A percentile compares a stretch with the other conserved stretches of the same genome.
Conservation (phyloP, 306 rosid genomes). For the Canavalia gladiata region DNA sequence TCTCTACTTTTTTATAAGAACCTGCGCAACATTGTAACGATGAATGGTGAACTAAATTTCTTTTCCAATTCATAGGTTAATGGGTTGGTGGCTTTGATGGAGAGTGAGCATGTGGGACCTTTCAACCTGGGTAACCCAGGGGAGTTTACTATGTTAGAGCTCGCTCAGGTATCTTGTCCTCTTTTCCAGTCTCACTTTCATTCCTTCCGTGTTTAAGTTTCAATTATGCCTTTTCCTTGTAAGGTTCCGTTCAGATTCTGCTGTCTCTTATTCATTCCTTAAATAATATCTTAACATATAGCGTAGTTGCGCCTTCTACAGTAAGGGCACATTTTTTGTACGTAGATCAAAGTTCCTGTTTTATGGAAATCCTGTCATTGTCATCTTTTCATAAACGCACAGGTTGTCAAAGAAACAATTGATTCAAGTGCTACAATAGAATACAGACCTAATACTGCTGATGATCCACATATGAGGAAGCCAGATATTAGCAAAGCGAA, state of each 20-base stretch:
- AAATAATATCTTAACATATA: neutral
- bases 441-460: conserved; percentile 89
- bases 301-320: conserved; percentile 26
- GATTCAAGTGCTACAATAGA: conserved; percentile 95
- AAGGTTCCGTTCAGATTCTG: conserved; percentile 2
- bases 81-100: conserved; percentile 91
- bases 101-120: conserved; percentile 94
- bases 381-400: conserved; percentile 43
- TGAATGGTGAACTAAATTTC: conserved; percentile 39
- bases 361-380: conserved; percentile 28
- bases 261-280: conserved; percentile 29
- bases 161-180: conserved; percentile 75
- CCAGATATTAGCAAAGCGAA: conserved; percentile 97
- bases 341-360: conserved; percentile 17
- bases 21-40: neutral
- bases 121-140: conserved; percentile 98
- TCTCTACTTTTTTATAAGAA: conserved; percentile 28
- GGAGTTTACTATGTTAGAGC: conserved; percentile 97
- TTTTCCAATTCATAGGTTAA: conserved; percentile 67
- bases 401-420: conserved; percentile 96
- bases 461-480: conserved; percentile 99
- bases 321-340: conserved; percentile 1
- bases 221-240: neutral
- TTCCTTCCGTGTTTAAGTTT: conserved; percentile 25
- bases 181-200: conserved; percentile 19